phyloP scores from a whole-genome alignment of 202 grass and related monocot genomes.

The Panicum hallii region DNA sequence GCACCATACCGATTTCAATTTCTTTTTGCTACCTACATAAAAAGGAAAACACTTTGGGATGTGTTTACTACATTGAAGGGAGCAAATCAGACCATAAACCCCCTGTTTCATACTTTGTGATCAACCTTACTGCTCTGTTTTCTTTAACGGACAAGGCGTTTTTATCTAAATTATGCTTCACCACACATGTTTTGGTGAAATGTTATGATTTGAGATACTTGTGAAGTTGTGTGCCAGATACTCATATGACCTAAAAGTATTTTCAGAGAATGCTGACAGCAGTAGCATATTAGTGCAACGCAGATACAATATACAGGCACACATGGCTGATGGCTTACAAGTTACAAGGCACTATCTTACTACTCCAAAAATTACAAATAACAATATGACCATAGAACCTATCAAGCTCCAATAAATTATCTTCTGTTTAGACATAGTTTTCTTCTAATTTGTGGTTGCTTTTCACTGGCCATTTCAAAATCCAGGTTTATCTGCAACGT shows the following conservation, averaged over 20 bases:
- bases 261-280: background rate
- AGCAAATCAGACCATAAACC: background rate
- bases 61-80: background rate
- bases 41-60: background rate
- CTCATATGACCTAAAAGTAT: background rate
- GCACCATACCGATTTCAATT: background rate
- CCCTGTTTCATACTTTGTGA: background rate
- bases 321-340: background rate
- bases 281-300: background rate
- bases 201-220: background rate
- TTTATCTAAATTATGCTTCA: background rate
- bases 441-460: background rate
- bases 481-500: background rate
- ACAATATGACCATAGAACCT: background rate
- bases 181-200: background rate
- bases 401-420: background rate
- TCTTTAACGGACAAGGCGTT: background rate
- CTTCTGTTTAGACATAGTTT: constrained; percentile 3
- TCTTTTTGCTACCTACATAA: background rate
- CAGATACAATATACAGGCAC: background rate
- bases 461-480: background rate
- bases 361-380: background rate
- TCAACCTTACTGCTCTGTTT: background rate
- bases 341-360: background rate
- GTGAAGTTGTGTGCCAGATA: background rate